Conservation (phyloP, 2,329 filamentous ascomycete genomes). For the Alternaria metachromatica region DNA sequence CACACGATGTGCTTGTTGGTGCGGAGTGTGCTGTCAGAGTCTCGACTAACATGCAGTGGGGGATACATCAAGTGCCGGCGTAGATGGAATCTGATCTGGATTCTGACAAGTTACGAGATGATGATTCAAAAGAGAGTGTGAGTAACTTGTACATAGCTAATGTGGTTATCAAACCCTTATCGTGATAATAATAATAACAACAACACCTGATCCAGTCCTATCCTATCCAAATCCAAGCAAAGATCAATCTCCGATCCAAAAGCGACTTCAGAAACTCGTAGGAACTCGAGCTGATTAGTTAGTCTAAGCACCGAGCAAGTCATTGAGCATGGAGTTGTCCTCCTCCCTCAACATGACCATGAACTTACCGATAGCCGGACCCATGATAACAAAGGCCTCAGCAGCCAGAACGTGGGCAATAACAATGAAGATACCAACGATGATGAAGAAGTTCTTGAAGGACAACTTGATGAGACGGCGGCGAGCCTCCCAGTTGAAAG, state of each 20-base stretch:
- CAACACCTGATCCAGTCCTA: background rate
- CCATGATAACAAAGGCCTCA: constrained; percentile 60
- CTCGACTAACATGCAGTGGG: background rate
- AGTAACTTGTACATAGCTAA: background rate
- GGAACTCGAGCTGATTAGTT: background rate
- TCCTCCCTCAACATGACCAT: constrained; percentile 10
- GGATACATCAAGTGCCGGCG: background rate
- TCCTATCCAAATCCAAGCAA: background rate
- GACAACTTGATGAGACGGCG: constrained; percentile 77
- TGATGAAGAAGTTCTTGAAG: constrained; percentile 70
- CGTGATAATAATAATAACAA: background rate
- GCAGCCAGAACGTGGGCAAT: constrained; percentile 59
- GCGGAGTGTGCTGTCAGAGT: background rate
- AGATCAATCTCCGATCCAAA: background rate
- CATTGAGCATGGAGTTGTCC: background rate
- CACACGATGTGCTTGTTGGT: background rate
- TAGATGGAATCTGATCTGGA: background rate
- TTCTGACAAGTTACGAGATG: background rate
- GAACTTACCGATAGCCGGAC: constrained; percentile 35
- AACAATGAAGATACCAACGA: constrained; percentile 55
- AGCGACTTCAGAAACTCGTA: background rate
- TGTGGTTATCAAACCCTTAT: background rate
- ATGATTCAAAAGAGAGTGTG: background rate
- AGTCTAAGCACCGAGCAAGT: background rate
- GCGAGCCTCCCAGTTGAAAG: constrained; percentile 75